phyloP scores from a whole-genome alignment of 2,329 filamentous ascomycete genomes.

The Sordariomycetes sp. region DNA sequence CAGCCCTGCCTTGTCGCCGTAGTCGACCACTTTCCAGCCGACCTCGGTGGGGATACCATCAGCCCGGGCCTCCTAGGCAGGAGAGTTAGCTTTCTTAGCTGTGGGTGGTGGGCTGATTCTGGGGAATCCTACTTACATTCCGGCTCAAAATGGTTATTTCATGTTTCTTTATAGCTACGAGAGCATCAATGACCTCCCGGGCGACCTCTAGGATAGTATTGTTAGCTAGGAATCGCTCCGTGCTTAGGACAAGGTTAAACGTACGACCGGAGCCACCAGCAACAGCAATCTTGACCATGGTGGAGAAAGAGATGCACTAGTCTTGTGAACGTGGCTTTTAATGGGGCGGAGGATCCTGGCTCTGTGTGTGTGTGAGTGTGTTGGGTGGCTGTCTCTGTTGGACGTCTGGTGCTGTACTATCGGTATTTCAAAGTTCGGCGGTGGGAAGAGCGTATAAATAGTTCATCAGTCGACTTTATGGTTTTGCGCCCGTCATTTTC shows the following conservation, averaged over 20 bases:
- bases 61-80: background rate
- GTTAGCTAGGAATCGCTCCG: slow-evolving; percentile 22
- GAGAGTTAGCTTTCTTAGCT: background rate
- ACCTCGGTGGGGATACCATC: background rate
- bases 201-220: slow-evolving; percentile 21
- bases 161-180: slow-evolving; percentile 37
- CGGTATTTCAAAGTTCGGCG: too few relatives aligned
- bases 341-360: too few relatives aligned
- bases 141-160: slow-evolving; percentile 39
- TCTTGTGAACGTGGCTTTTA: too few relatives aligned
- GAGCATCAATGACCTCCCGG: slow-evolving; percentile 37
- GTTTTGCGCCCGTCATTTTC: too few relatives aligned
- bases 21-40: background rate
- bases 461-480: too few relatives aligned
- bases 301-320: background rate
- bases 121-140: slow-evolving; percentile 19
- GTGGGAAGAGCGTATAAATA: too few relatives aligned
- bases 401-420: too few relatives aligned
- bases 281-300: slow-evolving; percentile 15
- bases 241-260: background rate
- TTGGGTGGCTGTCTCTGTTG: too few relatives aligned
- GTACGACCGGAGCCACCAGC: slow-evolving; percentile 12
- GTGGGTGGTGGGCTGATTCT: background rate
- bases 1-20: slow-evolving; percentile 1
- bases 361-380: too few relatives aligned